Evolutionary conservation across 257 asterid genomes (phyloP), one percentile per base, ranked within the genome.

Genomic region (Solanum etuberosum): DNA sequence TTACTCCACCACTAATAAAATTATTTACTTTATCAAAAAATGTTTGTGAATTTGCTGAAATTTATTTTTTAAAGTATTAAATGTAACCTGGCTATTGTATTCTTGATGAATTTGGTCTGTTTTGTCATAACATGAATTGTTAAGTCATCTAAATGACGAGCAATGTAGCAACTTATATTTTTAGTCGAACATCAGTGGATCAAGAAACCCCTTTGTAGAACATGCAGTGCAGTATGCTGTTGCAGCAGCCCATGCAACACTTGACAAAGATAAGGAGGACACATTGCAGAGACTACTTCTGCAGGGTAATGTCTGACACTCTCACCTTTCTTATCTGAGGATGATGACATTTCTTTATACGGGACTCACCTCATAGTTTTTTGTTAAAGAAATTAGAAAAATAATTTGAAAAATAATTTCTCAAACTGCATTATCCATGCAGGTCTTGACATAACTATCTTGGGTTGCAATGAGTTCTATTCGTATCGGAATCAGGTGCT

Each of bases 141-240:
- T 4, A 78, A 78, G 84, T 43, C 63, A 78, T 43, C 16, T 27
- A 78, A 43, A 78, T 78, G 9, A 34, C 25, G 10, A 43, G 65
- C 40, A 81, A 20, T 16, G 7, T 85, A 84, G 85, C 85, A 86
- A 85, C 76, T 90, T 87, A 74, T 86, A 87, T 70, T 88, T 86
- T 88, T 87, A 76, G 90, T 88, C 89, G 12, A 68, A 29, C n/a
- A 68, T 89, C 98, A 97, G 99, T 87, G 96, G 93, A 87, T 90
- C 96, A n/a, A 92, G 97, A 90, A 97, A 97, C 88, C 98, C 99
- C 14, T 97, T 97, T 87, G 99, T 97, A 72, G 99, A 97, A 91
- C 91, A 93, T 90, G 98, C 97, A 65, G 89, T 97, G 88, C 97
- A 93, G 91, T 97, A 96, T 91, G 95, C 95, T 40, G 91, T 93